Evolutionary conservation across 805 yeast genomes (phyloP), one percentile per base, ranked within the genome.

Genomic region (Torulaspora franciscae): DNA sequence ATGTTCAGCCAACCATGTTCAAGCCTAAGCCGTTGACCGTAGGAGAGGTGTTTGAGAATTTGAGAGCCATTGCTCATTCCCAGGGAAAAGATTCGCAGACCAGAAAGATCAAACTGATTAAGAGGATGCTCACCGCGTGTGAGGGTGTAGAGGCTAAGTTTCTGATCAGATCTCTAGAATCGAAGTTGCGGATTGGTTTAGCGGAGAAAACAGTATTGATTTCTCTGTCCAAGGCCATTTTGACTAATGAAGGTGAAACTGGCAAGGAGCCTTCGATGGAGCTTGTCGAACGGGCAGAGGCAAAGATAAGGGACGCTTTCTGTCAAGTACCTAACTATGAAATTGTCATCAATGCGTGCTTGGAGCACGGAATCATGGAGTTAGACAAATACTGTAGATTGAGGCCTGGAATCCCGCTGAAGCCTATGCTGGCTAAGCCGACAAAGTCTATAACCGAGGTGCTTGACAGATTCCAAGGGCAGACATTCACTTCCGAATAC

Each of bases 391-490:
- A 81, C 52, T 81, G 95, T 55, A 80, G 79, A 32, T 69, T 93
- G 49, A 80, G 83, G 7, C 96, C 99, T 0, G 98, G 98, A 1
- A 81, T 93, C 4, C 99, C 99, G 0, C 72, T 93, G 55, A 91
- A 90, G 61, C 99, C 99, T 1, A 93, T 93, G 99, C 77, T 93
- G 58, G 99, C 99, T 6, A 93, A 91, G 61, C 99, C 99, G 2
- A 91, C 98, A 0, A 91, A 93, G 60, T 78, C 96, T 1, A 82
- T 93, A 28, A 77, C 85, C n/a, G 99, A 93, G 61, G 86, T 93
- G 1, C 72, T 93, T 49, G 96, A 93, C 62, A 72, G 95, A 45
- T 90, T 93, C 62, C 85, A 84, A 52, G 88, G 82, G 37, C 83
- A 82, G 54, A 78, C 78, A 46, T 93, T 93, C 60, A 90, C 97